Evolutionary conservation across 768 basidiomycete genomes (phyloP).

Genomic region (Boletales sp.): DNA sequence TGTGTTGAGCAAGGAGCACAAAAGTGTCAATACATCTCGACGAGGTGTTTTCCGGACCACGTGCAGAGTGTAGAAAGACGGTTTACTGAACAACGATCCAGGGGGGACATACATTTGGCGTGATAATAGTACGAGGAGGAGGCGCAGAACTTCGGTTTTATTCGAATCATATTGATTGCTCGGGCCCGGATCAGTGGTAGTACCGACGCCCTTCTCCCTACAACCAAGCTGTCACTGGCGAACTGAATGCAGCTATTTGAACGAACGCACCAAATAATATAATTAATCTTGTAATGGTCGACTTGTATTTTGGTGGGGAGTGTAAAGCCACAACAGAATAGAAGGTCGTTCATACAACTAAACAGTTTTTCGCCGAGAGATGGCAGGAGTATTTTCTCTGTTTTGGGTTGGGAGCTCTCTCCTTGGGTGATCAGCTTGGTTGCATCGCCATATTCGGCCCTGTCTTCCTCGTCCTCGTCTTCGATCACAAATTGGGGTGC

Average conservation of each 20-base stretch:
- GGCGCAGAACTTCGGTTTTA: constrained; percentile 85
- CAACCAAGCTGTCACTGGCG: constrained; percentile 4
- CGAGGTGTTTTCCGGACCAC: constrained; percentile 73
- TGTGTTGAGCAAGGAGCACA: constrained; percentile 93
- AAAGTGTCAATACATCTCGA: constrained; percentile 81
- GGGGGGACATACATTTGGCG: constrained; percentile 85
- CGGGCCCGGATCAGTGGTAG: constrained; percentile 69
- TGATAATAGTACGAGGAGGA: constrained; percentile 84
- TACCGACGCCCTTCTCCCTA: constrained; percentile 96
- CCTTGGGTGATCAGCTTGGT: constrained; percentile 14
- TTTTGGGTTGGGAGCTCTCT: constrained; percentile 25
- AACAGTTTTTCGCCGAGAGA: constrained; percentile 81
- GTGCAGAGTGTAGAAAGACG: constrained; percentile 74
- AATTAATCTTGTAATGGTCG: constrained; percentile 79
- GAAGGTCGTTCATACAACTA: constrained; percentile 73
- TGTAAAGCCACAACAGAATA: constrained; percentile 95
- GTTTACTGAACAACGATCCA: constrained; percentile 62
- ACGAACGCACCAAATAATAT: constrained; percentile 76
- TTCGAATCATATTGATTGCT: constrained; percentile 67
- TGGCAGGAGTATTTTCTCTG: constrained; percentile 54
- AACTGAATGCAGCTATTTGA: background rate
- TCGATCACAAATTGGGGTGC: constrained; percentile 84
- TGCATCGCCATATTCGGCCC: constrained; percentile 38
- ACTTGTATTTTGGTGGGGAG: constrained; percentile 73
- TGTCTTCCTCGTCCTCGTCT: constrained; percentile 60